Base-by-base conservation (phyloP, 306 rosid genomes). In the Phaseolus lunatus region DNA sequence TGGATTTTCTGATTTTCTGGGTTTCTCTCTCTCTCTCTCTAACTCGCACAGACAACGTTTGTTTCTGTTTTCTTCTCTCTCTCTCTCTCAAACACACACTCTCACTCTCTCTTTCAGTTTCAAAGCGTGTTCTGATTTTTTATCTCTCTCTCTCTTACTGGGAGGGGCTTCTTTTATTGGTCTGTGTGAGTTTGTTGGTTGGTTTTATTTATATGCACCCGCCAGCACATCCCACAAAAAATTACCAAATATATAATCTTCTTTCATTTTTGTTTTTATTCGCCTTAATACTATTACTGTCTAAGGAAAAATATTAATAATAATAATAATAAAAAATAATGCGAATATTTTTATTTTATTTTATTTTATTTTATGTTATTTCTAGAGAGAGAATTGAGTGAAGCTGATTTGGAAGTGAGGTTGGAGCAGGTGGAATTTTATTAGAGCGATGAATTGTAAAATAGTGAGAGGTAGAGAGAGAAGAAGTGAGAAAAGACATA, bases 111-210 rank as follows among this genome's bases (percentile, higher is more conserved):
- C 84, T 84, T 68, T 70, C 82, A 76, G 79, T 82, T 86, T 88
- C 90, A 83, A 87, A 78, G 88, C 50, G 53, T 10, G 75, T 81
- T 81, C 78, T 83, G 58, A 74, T 81, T 65, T 81, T 79, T 72
- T 70, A 76, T 83, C 87, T 70, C 77, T 54, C 15, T 63, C 37
- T 78, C 59, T 44, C 64, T 73, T 73, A 48, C 44, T 49, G 70
- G 59, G 72, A 49, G 80, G 61, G 77, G 57, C 80, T 84, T 78
- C 81, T 37, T 61, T 64, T 50, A 74, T 80, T 75, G 86, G 86
- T 73, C 86, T 78, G 43, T 31, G 45, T 39, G 45, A 71, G 80
- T 81, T 84, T 78, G 78, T 83, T 85, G 69, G 85, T 64, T 78
- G 73, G 71, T 78, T 79, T 82, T 78, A 47, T 64, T 82, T 82